phyloP scores from a whole-genome alignment of 164 flowering plant species.

The Brasenia schreberi region DNA sequence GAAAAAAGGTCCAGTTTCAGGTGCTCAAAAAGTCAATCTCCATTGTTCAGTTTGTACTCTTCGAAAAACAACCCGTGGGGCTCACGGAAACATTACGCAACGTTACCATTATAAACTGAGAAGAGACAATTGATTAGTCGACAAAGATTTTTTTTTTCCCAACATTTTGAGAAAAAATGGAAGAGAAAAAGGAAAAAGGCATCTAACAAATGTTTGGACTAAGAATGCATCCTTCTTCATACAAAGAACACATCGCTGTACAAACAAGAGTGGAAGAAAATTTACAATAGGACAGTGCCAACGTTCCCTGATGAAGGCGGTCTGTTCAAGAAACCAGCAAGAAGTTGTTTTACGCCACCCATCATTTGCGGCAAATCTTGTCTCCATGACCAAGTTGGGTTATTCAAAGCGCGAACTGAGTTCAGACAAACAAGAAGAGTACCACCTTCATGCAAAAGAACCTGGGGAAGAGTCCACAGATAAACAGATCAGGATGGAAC shows the following conservation, averaged over 20 bases:
- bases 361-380: constrained; percentile 34
- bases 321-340: constrained; percentile 10
- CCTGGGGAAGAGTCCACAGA: constrained; percentile 31
- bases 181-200: not conserved
- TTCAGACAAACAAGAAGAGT: constrained; percentile 88
- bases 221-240: not conserved
- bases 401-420: constrained; percentile 67
- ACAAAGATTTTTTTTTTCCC: too few species aligned
- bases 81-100: too few species aligned
- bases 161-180: not conserved
- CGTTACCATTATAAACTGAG: too few species aligned
- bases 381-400: constrained; percentile 76
- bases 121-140: too few species aligned
- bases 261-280: not conserved
- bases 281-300: constrained; percentile 28
- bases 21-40: too few species aligned
- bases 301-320: constrained; percentile 19
- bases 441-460: constrained; percentile 96
- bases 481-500: not conserved
- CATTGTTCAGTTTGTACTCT: too few species aligned
- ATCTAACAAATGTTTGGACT: not conserved
- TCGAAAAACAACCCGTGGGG: too few species aligned
- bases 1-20: too few species aligned
- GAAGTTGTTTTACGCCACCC: constrained; percentile 15
- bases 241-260: not conserved